Evolutionary conservation across 2,329 filamentous ascomycete species (phyloP).

Genomic region (Aspergillus persii): DNA sequence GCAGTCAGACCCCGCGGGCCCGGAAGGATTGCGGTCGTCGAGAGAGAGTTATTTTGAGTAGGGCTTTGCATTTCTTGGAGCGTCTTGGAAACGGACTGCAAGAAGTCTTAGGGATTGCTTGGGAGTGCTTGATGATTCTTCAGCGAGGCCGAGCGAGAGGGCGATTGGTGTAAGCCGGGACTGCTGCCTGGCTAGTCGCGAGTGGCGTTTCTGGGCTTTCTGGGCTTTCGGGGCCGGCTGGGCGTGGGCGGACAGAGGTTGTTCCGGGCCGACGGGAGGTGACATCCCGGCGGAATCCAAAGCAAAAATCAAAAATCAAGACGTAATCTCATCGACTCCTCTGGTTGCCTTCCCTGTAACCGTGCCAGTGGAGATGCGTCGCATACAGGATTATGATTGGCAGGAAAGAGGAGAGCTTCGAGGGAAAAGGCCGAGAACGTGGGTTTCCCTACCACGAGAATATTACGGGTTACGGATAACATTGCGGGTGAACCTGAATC

Average conservation of each 20-base stretch:
- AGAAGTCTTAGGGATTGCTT: conserved; percentile 6
- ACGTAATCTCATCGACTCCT: too few species aligned
- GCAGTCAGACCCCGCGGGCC: too few species aligned
- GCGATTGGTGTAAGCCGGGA: neutral
- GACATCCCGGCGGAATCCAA: neutral
- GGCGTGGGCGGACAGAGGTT: neutral
- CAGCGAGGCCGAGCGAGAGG: neutral
- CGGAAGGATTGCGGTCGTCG: neutral
- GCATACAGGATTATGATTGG: neutral
- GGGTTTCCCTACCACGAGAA: conserved; percentile 10
- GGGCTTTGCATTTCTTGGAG: conserved; percentile 6
- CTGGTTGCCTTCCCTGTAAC: neutral
- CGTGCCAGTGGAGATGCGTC: neutral
- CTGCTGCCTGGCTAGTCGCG: neutral
- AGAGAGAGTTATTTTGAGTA: conserved; percentile 3
- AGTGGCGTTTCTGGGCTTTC: neutral
- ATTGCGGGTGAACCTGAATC: too few species aligned
- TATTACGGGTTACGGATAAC: conserved; percentile 4
- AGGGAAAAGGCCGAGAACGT: neutral
- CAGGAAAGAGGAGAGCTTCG: neutral
- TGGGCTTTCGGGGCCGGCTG: too few species aligned
- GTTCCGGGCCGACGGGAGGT: neutral
- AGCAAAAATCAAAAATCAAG: too few species aligned
- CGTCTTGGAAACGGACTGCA: neutral
- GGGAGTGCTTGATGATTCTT: neutral